phyloP scores from a whole-genome alignment of 805 yeast genomes.

The Candida montana region DNA sequence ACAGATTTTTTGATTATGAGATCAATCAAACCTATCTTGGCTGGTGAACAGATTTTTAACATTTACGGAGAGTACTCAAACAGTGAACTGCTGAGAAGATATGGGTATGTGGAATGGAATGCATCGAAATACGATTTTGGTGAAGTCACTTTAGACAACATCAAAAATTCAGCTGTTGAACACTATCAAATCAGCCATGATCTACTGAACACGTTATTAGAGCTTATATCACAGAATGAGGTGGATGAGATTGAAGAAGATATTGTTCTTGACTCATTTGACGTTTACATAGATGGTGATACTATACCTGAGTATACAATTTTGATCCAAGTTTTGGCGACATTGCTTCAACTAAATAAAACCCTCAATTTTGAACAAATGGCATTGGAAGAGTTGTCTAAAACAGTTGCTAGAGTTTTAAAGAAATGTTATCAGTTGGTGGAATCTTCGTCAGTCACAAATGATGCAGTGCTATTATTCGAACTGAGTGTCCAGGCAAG shows the following conservation, averaged over 20 bases:
- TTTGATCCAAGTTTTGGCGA: conserved; percentile 47
- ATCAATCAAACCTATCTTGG: conserved; percentile 51
- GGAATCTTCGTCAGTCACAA: conserved; percentile 46
- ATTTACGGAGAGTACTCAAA: conserved; percentile 90
- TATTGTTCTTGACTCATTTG: conserved; percentile 53
- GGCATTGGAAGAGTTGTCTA: conserved; percentile 17
- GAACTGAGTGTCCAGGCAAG: conserved; percentile 25
- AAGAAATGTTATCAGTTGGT: conserved; percentile 56
- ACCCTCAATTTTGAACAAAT: conserved; percentile 16
- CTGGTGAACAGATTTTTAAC: conserved; percentile 76
- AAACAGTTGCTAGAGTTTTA: conserved; percentile 42
- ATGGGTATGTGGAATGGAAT: conserved; percentile 79
- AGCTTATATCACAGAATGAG: conserved; percentile 21
- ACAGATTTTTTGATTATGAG: conserved; percentile 58
- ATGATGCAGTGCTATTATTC: conserved; percentile 24
- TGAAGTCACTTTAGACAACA: conserved; percentile 50
- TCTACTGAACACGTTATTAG: conserved; percentile 33
- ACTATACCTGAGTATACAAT: conserved; percentile 54
- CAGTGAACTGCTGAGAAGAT: conserved; percentile 82
- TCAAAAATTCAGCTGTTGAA: conserved; percentile 34
- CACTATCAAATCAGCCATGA: conserved; percentile 16
- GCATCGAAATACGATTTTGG: conserved; percentile 78
- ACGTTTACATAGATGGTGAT: conserved; percentile 53
- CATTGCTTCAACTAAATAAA: conserved; percentile 23
- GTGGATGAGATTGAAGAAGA: conserved; percentile 35